A percentile compares a stretch with the other conserved stretches of the same genome.
phyloP scores from a whole-genome alignment of 495 filamentous ascomycete species.

The Hapsidospora chrysogenum region DNA sequence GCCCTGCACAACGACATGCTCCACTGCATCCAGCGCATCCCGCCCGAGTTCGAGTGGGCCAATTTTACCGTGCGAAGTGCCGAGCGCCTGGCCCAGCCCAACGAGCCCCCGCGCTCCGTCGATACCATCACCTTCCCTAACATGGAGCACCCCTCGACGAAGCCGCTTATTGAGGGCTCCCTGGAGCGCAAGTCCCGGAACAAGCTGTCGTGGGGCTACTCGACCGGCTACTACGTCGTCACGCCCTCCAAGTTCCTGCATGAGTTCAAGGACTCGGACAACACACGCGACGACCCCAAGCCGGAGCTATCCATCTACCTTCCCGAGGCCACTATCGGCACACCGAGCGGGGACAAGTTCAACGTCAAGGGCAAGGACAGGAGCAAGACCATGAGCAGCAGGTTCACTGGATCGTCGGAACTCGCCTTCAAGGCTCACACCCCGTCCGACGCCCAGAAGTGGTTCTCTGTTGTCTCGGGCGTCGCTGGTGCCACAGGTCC shows the following conservation, averaged over 20 bases:
- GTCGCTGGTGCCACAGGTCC: conserved; percentile 22
- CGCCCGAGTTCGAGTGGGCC: conserved; percentile 85
- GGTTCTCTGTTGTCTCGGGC: conserved; percentile 53
- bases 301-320: conserved; percentile 85
- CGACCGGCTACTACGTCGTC: conserved; percentile 73
- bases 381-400: conserved; percentile 29
- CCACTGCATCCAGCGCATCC: conserved; percentile 56
- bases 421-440: conserved; percentile 51
- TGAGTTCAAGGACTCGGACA: conserved; percentile 90
- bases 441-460: conserved; percentile 57
- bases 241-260: conserved; percentile 76
- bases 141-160: conserved; percentile 63
- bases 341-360: conserved; percentile 67
- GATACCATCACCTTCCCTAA: conserved; percentile 70
- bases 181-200: conserved; percentile 77
- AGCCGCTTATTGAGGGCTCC: conserved; percentile 68
- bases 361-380: conserved; percentile 86
- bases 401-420: conserved; percentile 33
- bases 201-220: conserved; percentile 57
- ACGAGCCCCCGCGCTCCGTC: conserved; percentile 50
- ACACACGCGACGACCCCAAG: conserved; percentile 59
- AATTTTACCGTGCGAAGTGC: conserved; percentile 56
- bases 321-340: conserved; percentile 73
- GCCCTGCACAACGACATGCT: conserved; percentile 73
- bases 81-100: conserved; percentile 62